Evolutionary conservation across 73 alveolate species (phyloP), one percentile per base, ranked within the genome.

Genomic region (Tetrahymena thermophila): DNA sequence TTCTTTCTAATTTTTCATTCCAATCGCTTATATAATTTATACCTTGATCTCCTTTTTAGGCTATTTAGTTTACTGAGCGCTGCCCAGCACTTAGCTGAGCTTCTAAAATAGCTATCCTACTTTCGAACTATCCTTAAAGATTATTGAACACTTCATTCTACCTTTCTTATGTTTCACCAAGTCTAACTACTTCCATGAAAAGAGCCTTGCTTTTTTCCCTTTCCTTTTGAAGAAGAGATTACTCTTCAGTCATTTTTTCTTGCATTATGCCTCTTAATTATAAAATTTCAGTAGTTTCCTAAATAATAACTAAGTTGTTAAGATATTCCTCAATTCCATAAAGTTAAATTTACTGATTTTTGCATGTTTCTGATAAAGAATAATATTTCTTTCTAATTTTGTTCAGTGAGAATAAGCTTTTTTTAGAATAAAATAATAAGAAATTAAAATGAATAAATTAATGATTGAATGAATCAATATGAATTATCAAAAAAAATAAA

Each of bases 161-260:
- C 25, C 94, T 83, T 23, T 94, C 96, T 34, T 43, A 31, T 25
- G 56, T 85, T 38, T 94, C 96, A 10, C 96, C 96, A 34, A 94
- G 93, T 94, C 96, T 94, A 19, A 94, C 96, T 35, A 94, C 94
- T 85, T 94, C 96, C 96, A 94, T 94, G 85, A 94, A 94, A 7
- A 94, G 37, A 8, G 96, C 95, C 85, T 85, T 94, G 4, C 93
- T 94, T 37, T 94, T 94, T 25, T 94, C 96, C 71, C 96, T 94
- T 19, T 94, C 96, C 13, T 94, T 94, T 85, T 84, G 43, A 4
- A 94, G 35, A 10, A 85, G 85, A 40, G 57, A 35, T 34, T 57
- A 25, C 35, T 94, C 96, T 94, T 94, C 96, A 1, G 96, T 94
- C 93, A 94, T 94, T 40, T 85, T 94, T 25, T 94, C 96, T 43